Conservation (phyloP, 139 green algal genomes). For the Coelastrella sp. region DNA sequence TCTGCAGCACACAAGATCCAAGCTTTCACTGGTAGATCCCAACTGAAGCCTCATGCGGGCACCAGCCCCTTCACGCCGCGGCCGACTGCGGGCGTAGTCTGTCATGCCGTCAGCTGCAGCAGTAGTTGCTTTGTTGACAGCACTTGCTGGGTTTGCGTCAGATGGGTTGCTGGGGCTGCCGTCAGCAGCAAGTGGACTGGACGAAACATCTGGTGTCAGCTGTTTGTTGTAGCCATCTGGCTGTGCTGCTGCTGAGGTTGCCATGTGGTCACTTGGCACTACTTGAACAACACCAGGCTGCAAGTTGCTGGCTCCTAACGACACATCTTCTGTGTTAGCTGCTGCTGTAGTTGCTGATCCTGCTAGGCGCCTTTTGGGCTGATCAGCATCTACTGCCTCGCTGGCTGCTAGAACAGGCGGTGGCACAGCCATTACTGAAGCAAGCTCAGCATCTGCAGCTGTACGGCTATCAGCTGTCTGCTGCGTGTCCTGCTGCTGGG, state of each 20-base stretch:
- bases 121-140: conserved; percentile 20
- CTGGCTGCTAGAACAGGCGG: not conserved
- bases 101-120: conserved; percentile 51
- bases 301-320: too few species aligned
- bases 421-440: not conserved
- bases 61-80: conserved; percentile 58
- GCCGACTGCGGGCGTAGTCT: conserved; percentile 78
- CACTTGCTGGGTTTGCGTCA: too few species aligned
- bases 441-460: not conserved
- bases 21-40: conserved; percentile 75
- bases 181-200: too few species aligned
- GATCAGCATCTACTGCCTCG: not conserved
- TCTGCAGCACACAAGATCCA: conserved; percentile 71
- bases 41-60: conserved; percentile 44
- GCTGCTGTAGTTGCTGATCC: not conserved
- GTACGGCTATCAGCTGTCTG: not conserved
- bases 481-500: too few species aligned
- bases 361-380: not conserved
- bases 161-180: too few species aligned
- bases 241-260: too few species aligned
- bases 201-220: too few species aligned
- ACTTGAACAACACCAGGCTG: too few species aligned
- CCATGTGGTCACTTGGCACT: too few species aligned
- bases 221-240: too few species aligned
- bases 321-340: not conserved